These are phyloP conservation scores for Arctium lappa DNA, from an alignment of 129 eudicot genomes.

Conservation along the genomic window DNA sequence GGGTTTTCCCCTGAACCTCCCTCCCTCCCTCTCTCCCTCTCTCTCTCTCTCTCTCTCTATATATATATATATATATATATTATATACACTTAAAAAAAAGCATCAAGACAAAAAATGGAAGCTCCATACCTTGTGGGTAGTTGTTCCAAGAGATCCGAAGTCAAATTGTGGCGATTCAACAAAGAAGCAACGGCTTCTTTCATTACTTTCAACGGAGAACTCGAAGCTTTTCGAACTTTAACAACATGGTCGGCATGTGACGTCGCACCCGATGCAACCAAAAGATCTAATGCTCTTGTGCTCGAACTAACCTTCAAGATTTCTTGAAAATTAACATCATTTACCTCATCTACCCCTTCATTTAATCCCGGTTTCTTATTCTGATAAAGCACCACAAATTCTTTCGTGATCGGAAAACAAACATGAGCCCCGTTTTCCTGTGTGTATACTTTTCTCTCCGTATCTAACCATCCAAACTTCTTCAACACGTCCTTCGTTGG, in stretches of 20 bases:
- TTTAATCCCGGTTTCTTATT: conserved; percentile 21
- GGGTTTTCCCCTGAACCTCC: background rate
- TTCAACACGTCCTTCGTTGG: conserved; percentile 73
- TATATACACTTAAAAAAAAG: background rate
- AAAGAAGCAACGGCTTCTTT: conserved; percentile 62
- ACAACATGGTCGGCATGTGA: conserved; percentile 56
- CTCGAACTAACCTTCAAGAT: conserved; percentile 36
- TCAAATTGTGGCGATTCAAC: conserved; percentile 46
- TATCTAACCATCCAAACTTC: conserved; percentile 88
- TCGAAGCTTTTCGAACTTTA: conserved; percentile 56
- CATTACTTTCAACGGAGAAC: conserved; percentile 66
- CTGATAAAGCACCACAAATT: conserved; percentile 46
- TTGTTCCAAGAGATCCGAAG: conserved; percentile 57
- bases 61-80: background rate
- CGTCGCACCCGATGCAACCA: conserved; percentile 53
- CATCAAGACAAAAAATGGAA: background rate
- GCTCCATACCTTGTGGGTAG: conserved; percentile 68
- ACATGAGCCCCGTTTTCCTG: conserved; percentile 54
- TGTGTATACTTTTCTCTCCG: conserved; percentile 71
- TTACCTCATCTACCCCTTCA: conserved; percentile 21
- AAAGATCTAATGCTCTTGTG: conserved; percentile 47
- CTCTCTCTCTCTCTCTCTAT: background rate
- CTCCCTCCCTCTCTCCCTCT: background rate
- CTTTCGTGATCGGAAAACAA: conserved; percentile 73
- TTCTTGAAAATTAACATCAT: conserved; percentile 28